These are phyloP conservation scores for Ophiognomonia clavigignenti-juglandacearum DNA, from an alignment of 2,329 filamentous ascomycete species.

Conservation along the genomic window DNA sequence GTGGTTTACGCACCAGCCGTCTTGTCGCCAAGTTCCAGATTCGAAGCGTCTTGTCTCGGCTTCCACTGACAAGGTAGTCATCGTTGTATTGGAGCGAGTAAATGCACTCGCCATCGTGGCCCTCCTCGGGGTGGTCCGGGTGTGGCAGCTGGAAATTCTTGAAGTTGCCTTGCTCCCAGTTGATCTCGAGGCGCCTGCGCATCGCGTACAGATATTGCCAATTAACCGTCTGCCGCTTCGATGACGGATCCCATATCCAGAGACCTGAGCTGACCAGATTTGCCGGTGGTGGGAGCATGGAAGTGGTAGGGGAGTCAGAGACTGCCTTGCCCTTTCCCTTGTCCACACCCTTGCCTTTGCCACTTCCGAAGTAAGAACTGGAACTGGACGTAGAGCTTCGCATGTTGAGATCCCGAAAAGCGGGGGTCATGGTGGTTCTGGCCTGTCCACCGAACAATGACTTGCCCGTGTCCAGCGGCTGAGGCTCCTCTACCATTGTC, in stretches of 20 bases:
- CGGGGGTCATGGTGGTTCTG: constrained; percentile 19
- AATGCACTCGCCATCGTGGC: constrained; percentile 78
- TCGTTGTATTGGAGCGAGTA: constrained; percentile 89
- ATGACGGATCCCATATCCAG: constrained; percentile 46
- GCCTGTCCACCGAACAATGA: constrained; percentile 20
- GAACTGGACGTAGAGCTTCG: constrained; percentile 28
- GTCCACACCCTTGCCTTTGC: constrained; percentile 22
- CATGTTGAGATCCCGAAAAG: constrained; percentile 28
- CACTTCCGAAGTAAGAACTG: constrained; percentile 22
- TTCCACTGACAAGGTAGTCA: constrained; percentile 87
- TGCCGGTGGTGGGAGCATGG: not conserved
- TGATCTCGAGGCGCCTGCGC: constrained; percentile 76
- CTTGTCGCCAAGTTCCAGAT: constrained; percentile 86
- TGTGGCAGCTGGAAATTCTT: constrained; percentile 89
- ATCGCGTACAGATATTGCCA: constrained; percentile 94
- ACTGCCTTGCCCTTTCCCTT: constrained; percentile 30
- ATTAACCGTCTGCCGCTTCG: constrained; percentile 62
- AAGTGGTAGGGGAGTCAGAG: constrained; percentile 6
- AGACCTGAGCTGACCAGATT: constrained; percentile 34
- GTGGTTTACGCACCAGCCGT: constrained; percentile 67
- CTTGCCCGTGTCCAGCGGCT: constrained; percentile 19
- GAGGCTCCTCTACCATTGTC: constrained; percentile 21
- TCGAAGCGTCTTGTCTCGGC: constrained; percentile 79
- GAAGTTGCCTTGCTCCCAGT: constrained; percentile 82
- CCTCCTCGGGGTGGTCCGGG: constrained; percentile 72